These are phyloP conservation scores for Cenococcum geophilum DNA, from an alignment of 495 filamentous ascomycete species.

Conservation along the genomic window DNA sequence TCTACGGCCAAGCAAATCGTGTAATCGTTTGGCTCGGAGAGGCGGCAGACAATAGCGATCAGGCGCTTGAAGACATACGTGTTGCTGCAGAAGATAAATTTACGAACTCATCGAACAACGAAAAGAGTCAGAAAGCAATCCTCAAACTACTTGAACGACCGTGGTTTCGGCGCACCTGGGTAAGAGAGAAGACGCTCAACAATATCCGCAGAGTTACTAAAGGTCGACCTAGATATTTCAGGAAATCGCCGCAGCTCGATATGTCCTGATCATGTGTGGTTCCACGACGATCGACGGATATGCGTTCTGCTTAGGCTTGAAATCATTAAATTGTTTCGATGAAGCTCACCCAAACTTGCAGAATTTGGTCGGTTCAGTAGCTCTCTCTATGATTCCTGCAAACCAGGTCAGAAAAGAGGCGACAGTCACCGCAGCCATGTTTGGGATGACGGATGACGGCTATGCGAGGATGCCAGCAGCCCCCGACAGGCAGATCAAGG, in stretches of 20 bases:
- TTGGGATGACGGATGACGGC: too few species aligned
- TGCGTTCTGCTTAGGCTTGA: slow-evolving; percentile 7
- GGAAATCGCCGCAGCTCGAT: slow-evolving; percentile 34
- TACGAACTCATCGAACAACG: not conserved
- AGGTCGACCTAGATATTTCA: slow-evolving; percentile 32
- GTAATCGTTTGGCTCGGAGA: too few species aligned
- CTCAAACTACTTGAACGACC: too few species aligned
- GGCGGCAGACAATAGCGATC: too few species aligned
- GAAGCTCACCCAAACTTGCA: slow-evolving; percentile 9
- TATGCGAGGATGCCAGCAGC: too few species aligned
- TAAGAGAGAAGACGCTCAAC: slow-evolving; percentile 18
- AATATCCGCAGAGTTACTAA: not conserved
- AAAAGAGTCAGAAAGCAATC: slow-evolving; percentile 10
- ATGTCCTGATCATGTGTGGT: slow-evolving; percentile 32
- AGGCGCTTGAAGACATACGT: too few species aligned
- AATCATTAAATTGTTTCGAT: slow-evolving; percentile 16
- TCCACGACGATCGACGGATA: slow-evolving; percentile 30
- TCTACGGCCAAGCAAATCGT: slow-evolving; percentile 2
- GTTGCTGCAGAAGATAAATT: not conserved
- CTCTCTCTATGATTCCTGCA: slow-evolving; percentile 34
- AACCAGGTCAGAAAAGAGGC: too few species aligned
- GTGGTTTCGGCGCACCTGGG: slow-evolving; percentile 36
- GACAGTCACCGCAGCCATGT: too few species aligned
- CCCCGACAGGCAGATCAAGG: too few species aligned
- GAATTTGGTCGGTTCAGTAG: slow-evolving; percentile 21